Evolutionary conservation across 2,329 filamentous ascomycete genomes (phyloP), one percentile per base, ranked within the genome.

Genomic region (Exophiala sp.): DNA sequence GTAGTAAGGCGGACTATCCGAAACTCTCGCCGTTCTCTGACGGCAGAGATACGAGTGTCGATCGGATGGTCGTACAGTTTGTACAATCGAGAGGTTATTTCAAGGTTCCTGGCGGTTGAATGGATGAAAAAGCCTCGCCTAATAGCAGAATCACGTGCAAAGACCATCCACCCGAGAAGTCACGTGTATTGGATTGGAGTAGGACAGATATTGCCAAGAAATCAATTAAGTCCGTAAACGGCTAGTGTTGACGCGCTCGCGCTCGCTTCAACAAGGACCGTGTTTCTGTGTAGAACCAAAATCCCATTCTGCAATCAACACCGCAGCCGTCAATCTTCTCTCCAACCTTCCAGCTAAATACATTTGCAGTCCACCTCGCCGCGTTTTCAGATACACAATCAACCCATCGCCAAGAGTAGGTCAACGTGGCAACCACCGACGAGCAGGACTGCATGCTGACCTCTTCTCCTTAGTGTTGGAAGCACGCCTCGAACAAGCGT

Each of bases 401-500:
- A 11, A 18, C 3, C 3, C 1, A 41, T 3, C 22, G 40, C 14
- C 40, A 43, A 43, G 19, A 43, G 40, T 43, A 30, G 32, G 40
- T 43, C 23, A 2, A 10, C 23, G 8, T 24, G 10, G n/a, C 23
- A 3, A 7, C 7, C 23, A 18, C n/a, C 13, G 18, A 23, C 11
- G 14, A 1, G 24, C 38, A 23, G 3, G 6, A 19, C 6, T 21
- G 6, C 6, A 5, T 14, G 10, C 40, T 43, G 40, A 43, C 40
- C 23, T 13, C 11, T 29, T 43, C 11, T 45, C 62, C 11, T 45
- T 62, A 82, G 78, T 97, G 91, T 83, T 98, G 76, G 93, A 98
- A 81, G 93, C 93, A 81, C 86, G 90, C 74, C 81, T 98, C 72
- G 86, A 93, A 70, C 90, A 97, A 79, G 91, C 94, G 57, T 79